phyloP scores from a whole-genome alignment of 2,329 filamentous ascomycete species.

The Fusarium buxicola region DNA sequence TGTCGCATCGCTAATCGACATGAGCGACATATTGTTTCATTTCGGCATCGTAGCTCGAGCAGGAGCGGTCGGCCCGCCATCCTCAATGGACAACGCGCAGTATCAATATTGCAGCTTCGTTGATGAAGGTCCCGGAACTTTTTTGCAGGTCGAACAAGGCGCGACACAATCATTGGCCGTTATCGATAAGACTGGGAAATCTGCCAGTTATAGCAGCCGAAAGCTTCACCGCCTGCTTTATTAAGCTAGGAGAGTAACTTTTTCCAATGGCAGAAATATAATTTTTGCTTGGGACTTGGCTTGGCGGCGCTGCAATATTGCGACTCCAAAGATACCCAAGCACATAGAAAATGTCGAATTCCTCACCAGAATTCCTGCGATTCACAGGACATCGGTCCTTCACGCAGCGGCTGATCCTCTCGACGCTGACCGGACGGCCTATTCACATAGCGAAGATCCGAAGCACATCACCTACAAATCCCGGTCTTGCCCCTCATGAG shows the following conservation, averaged over 20 bases:
- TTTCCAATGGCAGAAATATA: conserved; percentile 53
- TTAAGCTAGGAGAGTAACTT: conserved; percentile 21
- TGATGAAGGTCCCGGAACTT: conserved; percentile 37
- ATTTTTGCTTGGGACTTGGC: conserved; percentile 46
- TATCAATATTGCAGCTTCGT: conserved; percentile 14
- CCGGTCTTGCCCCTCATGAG: conserved; percentile 91
- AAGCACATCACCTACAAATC: conserved; percentile 83
- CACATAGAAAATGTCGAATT: conserved; percentile 55
- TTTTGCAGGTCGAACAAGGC: conserved; percentile 23
- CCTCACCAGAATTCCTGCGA: conserved; percentile 69
- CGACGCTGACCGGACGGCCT: conserved; percentile 89
- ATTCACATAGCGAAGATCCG: conserved; percentile 96
- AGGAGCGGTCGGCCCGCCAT: conserved; percentile 54
- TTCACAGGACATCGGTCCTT: conserved; percentile 90
- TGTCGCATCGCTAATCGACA: conserved; percentile 50
- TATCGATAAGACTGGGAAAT: conserved; percentile 50
- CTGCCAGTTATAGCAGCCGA: conserved; percentile 17
- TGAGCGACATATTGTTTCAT: conserved; percentile 53
- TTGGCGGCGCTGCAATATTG: conserved; percentile 30
- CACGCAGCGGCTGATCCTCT: conserved; percentile 84
- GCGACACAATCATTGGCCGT: conserved; percentile 16
- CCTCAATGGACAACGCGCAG: conserved; percentile 28
- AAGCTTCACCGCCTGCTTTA: conserved; percentile 48
- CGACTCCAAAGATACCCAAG: conserved; percentile 41
- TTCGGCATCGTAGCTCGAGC: conserved; percentile 51